These are phyloP conservation scores for Marchantia paleacea DNA, from an alignment of 225 moss, liverwort and hornwort species.

Conservation along the genomic window DNA sequence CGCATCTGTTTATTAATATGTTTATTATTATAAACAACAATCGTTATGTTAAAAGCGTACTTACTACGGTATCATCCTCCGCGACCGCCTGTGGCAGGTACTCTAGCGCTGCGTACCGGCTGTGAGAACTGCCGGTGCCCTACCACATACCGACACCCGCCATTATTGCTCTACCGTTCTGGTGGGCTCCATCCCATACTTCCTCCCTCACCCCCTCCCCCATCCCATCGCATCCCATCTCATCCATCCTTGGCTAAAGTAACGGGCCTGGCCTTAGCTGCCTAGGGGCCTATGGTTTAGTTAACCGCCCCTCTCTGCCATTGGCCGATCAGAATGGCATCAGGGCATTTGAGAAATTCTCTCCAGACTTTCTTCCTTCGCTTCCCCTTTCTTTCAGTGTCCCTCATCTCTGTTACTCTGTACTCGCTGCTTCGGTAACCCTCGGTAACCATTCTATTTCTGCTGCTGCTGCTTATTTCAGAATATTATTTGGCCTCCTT, in stretches of 20 bases:
- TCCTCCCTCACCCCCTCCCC: no score
- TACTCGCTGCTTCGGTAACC: no score
- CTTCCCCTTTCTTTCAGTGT: no score
- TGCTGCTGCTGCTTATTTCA: no score
- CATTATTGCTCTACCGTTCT: slow-evolving; percentile 27
- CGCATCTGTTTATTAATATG: background rate
- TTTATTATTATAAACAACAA: background rate
- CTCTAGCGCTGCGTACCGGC: slow-evolving; percentile 29
- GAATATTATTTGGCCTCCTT: no score
- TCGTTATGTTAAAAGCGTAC: background rate
- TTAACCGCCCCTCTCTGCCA: background rate
- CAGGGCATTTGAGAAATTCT: background rate
- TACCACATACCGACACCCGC: slow-evolving; percentile 31
- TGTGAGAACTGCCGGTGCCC: slow-evolving; percentile 15
- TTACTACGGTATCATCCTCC: background rate
- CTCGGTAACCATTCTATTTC: no score
- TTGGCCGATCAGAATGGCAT: background rate
- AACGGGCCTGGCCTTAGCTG: slow-evolving; percentile 7
- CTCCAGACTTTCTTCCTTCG: no score
- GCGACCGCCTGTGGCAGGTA: slow-evolving; percentile 35
- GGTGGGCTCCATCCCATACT: slow-evolving; percentile 29
- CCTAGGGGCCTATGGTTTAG: background rate
- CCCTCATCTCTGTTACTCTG: no score
- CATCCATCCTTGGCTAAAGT: slow-evolving; percentile 11
- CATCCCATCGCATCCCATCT: no score